Conservation (phyloP, 2,329 filamentous ascomycete genomes). For the Xenosphaeropsis pyriputrescens region DNA sequence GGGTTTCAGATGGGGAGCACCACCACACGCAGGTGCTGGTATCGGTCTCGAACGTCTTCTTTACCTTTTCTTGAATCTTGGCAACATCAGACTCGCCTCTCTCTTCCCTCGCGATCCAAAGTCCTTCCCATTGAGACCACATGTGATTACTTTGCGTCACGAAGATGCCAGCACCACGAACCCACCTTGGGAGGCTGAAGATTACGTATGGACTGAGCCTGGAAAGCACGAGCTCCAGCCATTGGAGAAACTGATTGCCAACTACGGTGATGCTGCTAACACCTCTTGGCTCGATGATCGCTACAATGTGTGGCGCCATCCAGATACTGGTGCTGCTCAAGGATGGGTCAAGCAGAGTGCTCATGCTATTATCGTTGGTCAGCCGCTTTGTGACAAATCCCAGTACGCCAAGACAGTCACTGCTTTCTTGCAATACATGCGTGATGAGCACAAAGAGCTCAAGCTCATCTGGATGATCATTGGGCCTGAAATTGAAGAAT, state of each 20-base stretch:
- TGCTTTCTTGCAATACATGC: slow-evolving; percentile 62
- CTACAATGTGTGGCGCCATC: slow-evolving; percentile 77
- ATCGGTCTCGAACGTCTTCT: slow-evolving; percentile 82
- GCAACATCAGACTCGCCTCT: slow-evolving; percentile 79
- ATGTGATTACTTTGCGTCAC: slow-evolving; percentile 55
- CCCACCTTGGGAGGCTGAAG: slow-evolving; percentile 40
- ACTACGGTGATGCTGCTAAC: slow-evolving; percentile 89
- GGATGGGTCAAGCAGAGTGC: slow-evolving; percentile 66
- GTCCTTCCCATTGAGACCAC: slow-evolving; percentile 59
- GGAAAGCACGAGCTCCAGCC: slow-evolving; percentile 49
- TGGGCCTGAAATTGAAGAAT: slow-evolving; percentile 63
- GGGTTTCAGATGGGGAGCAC: slow-evolving; percentile 77
- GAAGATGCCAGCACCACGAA: slow-evolving; percentile 75
- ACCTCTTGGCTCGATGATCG: slow-evolving; percentile 87
- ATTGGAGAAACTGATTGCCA: slow-evolving; percentile 78
- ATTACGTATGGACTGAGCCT: slow-evolving; percentile 22
- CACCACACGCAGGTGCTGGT: slow-evolving; percentile 80
- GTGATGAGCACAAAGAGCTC: slow-evolving; percentile 51
- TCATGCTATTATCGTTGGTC: slow-evolving; percentile 73
- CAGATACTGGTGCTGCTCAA: slow-evolving; percentile 64
- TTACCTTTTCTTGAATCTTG: slow-evolving; percentile 72
- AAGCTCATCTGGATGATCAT: slow-evolving; percentile 84
- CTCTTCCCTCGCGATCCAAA: slow-evolving; percentile 81
- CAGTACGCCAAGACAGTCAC: slow-evolving; percentile 64
- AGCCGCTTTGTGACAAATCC: slow-evolving; percentile 68